Evolutionary conservation across 208 protist species (phyloP), one percentile per base, ranked within the genome.

Genomic region (Acanthamoeba royreba): DNA sequence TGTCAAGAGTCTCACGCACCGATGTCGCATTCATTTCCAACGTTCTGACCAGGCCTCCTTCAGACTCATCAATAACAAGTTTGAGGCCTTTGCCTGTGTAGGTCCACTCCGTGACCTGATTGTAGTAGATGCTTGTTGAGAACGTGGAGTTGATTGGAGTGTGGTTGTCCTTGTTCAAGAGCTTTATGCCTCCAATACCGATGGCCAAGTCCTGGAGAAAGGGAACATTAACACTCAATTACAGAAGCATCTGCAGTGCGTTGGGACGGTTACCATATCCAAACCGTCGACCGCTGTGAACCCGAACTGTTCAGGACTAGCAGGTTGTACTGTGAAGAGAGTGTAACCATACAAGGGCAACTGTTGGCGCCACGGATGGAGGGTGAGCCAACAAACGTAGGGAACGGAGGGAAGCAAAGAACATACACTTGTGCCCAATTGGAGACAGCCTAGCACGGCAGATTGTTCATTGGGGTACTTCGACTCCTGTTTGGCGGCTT

Each of bases 141-240:
- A 87, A 87, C 31, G 42, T 31, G 28, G 79, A 87, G 33, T 38
- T 87, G 31, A 87, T 38, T 15, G 79, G 46, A 38, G 25, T 87
- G 49, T 87, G 40, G 31, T 38, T 87, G 46, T 87, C 79, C 79
- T 58, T 87, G 49, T 87, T 87, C 79, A 87, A 25, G 28, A 87
- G 47, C 9, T 45, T 38, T 0, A 87, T 49, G 49, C 79, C 79
- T 1, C n/a, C 22, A 15, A 87, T 58, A 0, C 79, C 79, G 46
- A 87, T 42, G 2, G 43, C 79, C 49, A 58, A 0, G 49, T 87
- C 17, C 77, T 86, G 77, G 17, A 77, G 17, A 55, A 55, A 9
- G 19, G 13, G 49, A 25, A 25, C 13, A 19, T 55, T 9, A 55
- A 9, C 49, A 55, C 49, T 25, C 19, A 9, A 55, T 55, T 55